Evolutionary conservation across 2,329 filamentous ascomycete genomes (phyloP), one percentile per base, ranked within the genome.

Genomic region (Colletotrichum tropicale): DNA sequence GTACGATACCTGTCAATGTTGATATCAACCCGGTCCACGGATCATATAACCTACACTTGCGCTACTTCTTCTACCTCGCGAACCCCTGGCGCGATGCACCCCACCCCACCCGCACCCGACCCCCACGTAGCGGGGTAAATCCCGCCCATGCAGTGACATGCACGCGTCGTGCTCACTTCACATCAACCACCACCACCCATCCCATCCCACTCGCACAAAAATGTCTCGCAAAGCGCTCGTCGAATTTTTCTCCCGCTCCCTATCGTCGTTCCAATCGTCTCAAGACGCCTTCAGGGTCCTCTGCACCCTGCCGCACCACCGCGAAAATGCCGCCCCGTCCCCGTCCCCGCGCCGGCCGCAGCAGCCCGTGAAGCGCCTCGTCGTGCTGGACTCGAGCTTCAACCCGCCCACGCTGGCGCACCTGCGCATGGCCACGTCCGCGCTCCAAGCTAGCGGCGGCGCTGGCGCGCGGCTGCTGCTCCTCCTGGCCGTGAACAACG

Each of bases 301-400:
- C 30, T 87, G 85, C 81, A 87, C 86, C 3, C 78, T 86, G 38
- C 80, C 84, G 52, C 79, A 80, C 67, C 55, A 43, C 38, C 16
- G 71, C 28, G 38, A 73, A 66, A 26, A 64, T 30, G 67, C 76
- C 24, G 18, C 68, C 36, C 70, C 68, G 16, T 61, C 81, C 15
- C 80, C 82, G 16, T 78, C 77, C 74, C 79, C 61, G 43, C 52
- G 69, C 8, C 24, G 55, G 32, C 69, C 69, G 21, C 28, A 15
- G 38, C 28, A n/a, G 32, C 26, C 32, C 8, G 32, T 78, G 76
- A 56, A 71, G 60, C 75, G 60, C 21, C 85, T 94, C 74, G 84
- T 93, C 69, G 85, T 94, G 71, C 88, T 94, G 62, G 92, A 94
- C 83, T 92, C 92, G 66, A 93, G 91, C 75, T 94, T 93, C 85